A percentile compares a stretch with the other conserved stretches of the same genome.
These are phyloP conservation scores for Ilyonectria sp. DNA, from an alignment of 2,329 filamentous ascomycete genomes.

Conservation along the genomic window DNA sequence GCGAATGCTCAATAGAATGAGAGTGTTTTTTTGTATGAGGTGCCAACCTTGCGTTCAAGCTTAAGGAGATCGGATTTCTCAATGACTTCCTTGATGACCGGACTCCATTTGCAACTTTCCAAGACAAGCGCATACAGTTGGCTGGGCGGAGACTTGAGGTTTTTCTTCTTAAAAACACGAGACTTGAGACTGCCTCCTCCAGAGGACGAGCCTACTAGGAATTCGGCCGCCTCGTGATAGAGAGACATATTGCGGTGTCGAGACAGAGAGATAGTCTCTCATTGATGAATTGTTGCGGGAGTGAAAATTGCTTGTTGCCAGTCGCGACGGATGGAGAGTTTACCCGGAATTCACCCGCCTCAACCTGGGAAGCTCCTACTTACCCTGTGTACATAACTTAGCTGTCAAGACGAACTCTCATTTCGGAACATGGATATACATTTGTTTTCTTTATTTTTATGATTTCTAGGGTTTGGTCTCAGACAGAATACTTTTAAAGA, in stretches of 20 bases:
- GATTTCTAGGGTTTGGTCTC: no score
- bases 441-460: no score
- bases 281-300: conserved; percentile 17
- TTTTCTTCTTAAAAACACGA: conserved; percentile 82
- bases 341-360: conserved; percentile 39
- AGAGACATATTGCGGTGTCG: conserved; percentile 80
- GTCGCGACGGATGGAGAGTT: conserved; percentile 19
- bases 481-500: no score
- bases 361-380: not conserved
- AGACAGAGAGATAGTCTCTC: conserved; percentile 4
- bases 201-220: conserved; percentile 72
- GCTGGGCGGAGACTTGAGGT: conserved; percentile 82
- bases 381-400: not conserved
- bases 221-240: conserved; percentile 89
- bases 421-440: not conserved
- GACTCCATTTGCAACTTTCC: conserved; percentile 93
- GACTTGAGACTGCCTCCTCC: conserved; percentile 88
- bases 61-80: conserved; percentile 82
- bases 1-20: not conserved
- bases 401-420: not conserved
- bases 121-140: conserved; percentile 90
- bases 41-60: conserved; percentile 85
- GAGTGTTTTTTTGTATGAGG: not conserved
- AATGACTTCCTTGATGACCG: conserved; percentile 89
- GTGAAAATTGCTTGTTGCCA: conserved; percentile 37